These are phyloP conservation scores for Penicillium sp. DNA, from an alignment of 2,329 filamentous ascomycete species.

Conservation along the genomic window DNA sequence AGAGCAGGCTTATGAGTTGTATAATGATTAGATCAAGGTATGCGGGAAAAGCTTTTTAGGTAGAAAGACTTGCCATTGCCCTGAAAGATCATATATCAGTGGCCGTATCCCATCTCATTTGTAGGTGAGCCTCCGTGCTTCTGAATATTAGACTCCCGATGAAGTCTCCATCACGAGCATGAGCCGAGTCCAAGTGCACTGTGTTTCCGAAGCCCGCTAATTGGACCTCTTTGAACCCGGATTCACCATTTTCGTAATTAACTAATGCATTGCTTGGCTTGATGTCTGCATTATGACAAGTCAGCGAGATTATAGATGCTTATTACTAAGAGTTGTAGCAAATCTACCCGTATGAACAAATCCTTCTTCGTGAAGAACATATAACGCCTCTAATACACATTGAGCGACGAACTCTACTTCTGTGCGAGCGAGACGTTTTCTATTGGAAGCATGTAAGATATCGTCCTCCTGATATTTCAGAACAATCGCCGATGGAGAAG, in stretches of 20 bases:
- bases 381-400: slow-evolving; percentile 15
- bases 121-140: slow-evolving; percentile 25
- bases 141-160: slow-evolving; percentile 24
- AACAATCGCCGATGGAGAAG: slow-evolving; percentile 19
- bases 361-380: slow-evolving; percentile 13
- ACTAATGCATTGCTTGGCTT: slow-evolving; percentile 25
- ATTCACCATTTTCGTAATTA: slow-evolving; percentile 14
- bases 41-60: background rate
- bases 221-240: slow-evolving; percentile 22
- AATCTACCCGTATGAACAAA: slow-evolving; percentile 23
- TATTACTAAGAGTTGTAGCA: background rate
- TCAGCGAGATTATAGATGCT: background rate
- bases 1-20: slow-evolving; percentile 24
- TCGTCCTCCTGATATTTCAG: slow-evolving; percentile 26
- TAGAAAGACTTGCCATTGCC: slow-evolving; percentile 15
- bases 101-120: slow-evolving; percentile 23
- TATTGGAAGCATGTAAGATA: slow-evolving; percentile 15
- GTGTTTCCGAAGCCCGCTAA: slow-evolving; percentile 23
- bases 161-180: slow-evolving; percentile 14
- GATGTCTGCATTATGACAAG: slow-evolving; percentile 19
- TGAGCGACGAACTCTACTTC: slow-evolving; percentile 21
- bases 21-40: background rate
- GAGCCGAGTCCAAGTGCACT: slow-evolving; percentile 12
- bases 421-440: slow-evolving; percentile 11
- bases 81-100: slow-evolving; percentile 30